Conservation (phyloP, 768 basidiomycete species). For the Lanmaoa pseudosensibilis region DNA sequence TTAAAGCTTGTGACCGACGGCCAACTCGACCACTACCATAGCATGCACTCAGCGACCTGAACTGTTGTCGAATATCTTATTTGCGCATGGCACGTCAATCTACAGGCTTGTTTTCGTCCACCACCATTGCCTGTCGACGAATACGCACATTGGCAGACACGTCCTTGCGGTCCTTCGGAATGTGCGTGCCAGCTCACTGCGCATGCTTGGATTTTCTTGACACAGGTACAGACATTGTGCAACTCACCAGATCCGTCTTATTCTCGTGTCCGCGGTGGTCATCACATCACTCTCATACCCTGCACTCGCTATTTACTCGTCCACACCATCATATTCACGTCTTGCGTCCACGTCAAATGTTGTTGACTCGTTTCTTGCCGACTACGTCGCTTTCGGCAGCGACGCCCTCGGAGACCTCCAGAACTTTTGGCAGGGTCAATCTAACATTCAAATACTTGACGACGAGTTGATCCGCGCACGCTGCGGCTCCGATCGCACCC, state of each 20-base stretch:
- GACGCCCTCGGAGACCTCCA: slow-evolving; percentile 62
- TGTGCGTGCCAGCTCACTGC: slow-evolving; percentile 51
- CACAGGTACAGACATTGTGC: slow-evolving; percentile 69
- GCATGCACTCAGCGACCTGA: slow-evolving; percentile 20
- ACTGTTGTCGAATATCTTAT: slow-evolving; percentile 5
- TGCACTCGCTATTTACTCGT: slow-evolving; percentile 81
- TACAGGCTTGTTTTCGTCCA: slow-evolving; percentile 17
- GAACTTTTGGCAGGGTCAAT: slow-evolving; percentile 69
- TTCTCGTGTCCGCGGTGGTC: slow-evolving; percentile 83
- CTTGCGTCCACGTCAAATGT: slow-evolving; percentile 55
- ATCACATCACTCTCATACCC: slow-evolving; percentile 90
- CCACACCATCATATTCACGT: slow-evolving; percentile 61
- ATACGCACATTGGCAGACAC: slow-evolving; percentile 41
- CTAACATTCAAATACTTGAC: slow-evolving; percentile 61
- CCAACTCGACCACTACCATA: slow-evolving; percentile 5
- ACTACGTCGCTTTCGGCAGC: slow-evolving; percentile 51
- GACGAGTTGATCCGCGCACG: slow-evolving; percentile 72
- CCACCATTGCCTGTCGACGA: slow-evolving; percentile 30
- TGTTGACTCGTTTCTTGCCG: slow-evolving; percentile 61
- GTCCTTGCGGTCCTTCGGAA: slow-evolving; percentile 73
- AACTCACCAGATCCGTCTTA: slow-evolving; percentile 85
- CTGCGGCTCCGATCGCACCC: slow-evolving; percentile 65
- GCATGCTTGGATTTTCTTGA: slow-evolving; percentile 1
- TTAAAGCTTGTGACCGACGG: background rate
- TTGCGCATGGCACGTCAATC: slow-evolving; percentile 26